phyloP scores from a whole-genome alignment of 345 rosid genomes.

The Rhodamnia argentea region DNA sequence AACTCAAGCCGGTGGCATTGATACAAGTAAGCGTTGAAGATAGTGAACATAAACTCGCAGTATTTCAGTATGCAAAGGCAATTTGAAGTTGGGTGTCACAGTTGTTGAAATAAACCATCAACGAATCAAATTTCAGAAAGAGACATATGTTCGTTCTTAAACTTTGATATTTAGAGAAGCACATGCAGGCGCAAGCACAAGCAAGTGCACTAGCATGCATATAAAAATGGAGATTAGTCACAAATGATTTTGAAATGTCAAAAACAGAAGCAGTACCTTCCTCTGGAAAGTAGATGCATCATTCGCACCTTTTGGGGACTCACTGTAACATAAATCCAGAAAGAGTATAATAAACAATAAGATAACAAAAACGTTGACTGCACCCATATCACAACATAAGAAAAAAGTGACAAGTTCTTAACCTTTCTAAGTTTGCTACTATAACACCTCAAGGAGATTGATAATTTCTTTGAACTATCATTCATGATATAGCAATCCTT shows the following conservation, averaged over 20 bases:
- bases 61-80: background rate
- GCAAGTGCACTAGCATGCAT: background rate
- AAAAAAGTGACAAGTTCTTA: background rate
- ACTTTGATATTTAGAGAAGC: background rate
- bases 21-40: background rate
- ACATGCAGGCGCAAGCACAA: background rate
- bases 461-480: background rate
- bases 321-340: constrained; percentile 41
- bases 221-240: background rate
- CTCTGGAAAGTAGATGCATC: constrained; percentile 98
- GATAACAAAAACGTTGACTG: background rate
- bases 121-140: background rate
- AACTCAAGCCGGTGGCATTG: background rate
- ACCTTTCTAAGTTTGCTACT: background rate
- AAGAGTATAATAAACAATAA: background rate
- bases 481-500: background rate
- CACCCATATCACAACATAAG: background rate
- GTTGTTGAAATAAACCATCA: background rate
- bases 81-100: background rate
- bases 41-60: background rate
- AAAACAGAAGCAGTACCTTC: constrained; percentile 41
- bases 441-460: background rate
- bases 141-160: background rate
- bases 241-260: background rate
- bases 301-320: constrained; percentile 94